These are phyloP conservation scores for Arthromyces matolae DNA, from an alignment of 768 basidiomycete genomes.

Conservation along the genomic window DNA sequence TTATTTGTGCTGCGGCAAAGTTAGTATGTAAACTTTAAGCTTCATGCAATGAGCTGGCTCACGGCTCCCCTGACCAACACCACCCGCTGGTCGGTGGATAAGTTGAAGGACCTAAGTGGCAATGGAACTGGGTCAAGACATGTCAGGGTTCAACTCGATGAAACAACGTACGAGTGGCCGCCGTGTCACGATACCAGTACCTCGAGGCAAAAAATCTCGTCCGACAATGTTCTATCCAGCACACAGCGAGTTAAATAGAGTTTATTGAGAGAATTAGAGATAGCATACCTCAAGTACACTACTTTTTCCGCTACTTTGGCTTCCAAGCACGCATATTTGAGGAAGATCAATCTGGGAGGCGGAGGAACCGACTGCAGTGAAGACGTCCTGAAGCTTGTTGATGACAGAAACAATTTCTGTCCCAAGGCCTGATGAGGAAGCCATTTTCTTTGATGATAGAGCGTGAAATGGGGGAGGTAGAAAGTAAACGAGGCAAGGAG, in stretches of 20 bases:
- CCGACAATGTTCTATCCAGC: constrained; percentile 86
- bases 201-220: constrained; percentile 97
- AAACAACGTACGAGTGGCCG: constrained; percentile 74
- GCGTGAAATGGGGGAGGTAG: constrained; percentile 16
- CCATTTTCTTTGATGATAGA: constrained; percentile 46
- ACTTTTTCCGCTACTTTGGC: constrained; percentile 92
- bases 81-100: constrained; percentile 72
- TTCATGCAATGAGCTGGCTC: constrained; percentile 20
- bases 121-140: constrained; percentile 3
- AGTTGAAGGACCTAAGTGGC: constrained; percentile 79
- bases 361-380: constrained; percentile 76
- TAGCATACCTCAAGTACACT: constrained; percentile 81
- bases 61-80: constrained; percentile 37
- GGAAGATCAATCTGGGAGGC: constrained; percentile 83
- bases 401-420: constrained; percentile 76
- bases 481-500: constrained; percentile 14
- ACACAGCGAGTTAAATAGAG: constrained; percentile 9
- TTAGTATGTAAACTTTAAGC: constrained; percentile 10
- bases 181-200: constrained; percentile 97
- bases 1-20: constrained; percentile 34
- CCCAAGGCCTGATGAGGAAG: constrained; percentile 66
- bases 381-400: constrained; percentile 91
- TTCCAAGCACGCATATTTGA: constrained; percentile 88
- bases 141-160: neutral
- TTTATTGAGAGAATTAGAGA: neutral